phyloP scores from a whole-genome alignment of 352 stramenopile genomes.

The Phytophthora tentaculata region DNA sequence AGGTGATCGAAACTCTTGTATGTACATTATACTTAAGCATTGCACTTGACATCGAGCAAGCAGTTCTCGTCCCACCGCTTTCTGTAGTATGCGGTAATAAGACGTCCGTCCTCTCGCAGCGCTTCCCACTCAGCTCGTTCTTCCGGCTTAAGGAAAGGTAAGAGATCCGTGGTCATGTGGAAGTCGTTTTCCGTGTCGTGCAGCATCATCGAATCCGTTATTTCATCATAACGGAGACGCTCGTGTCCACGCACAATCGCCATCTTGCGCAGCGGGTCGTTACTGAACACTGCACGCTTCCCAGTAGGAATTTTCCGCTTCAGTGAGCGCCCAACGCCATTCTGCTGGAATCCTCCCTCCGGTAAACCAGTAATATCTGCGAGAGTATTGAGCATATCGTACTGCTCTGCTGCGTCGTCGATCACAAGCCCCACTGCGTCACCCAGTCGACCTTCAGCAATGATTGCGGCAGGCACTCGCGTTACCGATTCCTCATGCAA shows the following conservation, averaged over 20 bases:
- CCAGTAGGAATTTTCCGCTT: conserved; percentile 43
- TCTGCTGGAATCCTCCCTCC: conserved; percentile 54
- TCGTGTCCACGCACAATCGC: conserved; percentile 48
- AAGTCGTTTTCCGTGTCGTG: conserved; percentile 54
- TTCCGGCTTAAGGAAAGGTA: conserved; percentile 26
- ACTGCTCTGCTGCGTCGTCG: conserved; percentile 52
- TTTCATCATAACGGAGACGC: conserved; percentile 49
- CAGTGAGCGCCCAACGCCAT: conserved; percentile 60
- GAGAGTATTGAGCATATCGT: conserved; percentile 69
- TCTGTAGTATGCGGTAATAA: conserved; percentile 52
- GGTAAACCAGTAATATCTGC: conserved; percentile 68
- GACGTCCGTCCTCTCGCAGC: conserved; percentile 40
- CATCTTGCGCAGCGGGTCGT: conserved; percentile 63
- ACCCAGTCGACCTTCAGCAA: conserved; percentile 57
- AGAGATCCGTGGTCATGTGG: conserved; percentile 42
- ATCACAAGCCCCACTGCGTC: conserved; percentile 46
- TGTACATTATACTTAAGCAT: neutral
- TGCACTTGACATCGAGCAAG: conserved; percentile 26
- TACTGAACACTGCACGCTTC: conserved; percentile 49
- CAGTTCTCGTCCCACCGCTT: conserved; percentile 50
- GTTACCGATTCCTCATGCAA: conserved; percentile 52
- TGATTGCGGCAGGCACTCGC: conserved; percentile 49
- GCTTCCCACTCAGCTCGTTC: conserved; percentile 33
- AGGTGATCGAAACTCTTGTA: neutral
- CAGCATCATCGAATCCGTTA: conserved; percentile 50